These are phyloP conservation scores for Clarkia xantiana DNA, from an alignment of 345 rosid species.

Conservation along the genomic window DNA sequence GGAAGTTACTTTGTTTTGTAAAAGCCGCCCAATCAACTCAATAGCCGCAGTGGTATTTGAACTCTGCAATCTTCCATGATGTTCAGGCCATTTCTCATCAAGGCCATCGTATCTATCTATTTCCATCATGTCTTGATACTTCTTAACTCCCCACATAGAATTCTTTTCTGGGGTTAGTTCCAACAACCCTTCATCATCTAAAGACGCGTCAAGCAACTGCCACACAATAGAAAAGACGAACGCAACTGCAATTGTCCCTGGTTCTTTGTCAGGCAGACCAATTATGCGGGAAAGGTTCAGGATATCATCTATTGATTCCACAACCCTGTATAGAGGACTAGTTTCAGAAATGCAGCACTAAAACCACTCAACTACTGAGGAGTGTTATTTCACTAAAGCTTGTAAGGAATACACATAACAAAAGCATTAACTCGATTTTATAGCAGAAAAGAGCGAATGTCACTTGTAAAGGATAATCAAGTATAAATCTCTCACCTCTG, in stretches of 20 bases:
- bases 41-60: slow-evolving; percentile 56
- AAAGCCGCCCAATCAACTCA: slow-evolving; percentile 58
- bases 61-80: slow-evolving; percentile 39
- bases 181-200: slow-evolving; percentile 79
- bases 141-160: slow-evolving; percentile 39
- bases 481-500: slow-evolving; percentile 33
- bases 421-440: background rate
- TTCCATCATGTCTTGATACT: slow-evolving; percentile 48
- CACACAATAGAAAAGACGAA: slow-evolving; percentile 57
- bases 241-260: slow-evolving; percentile 52
- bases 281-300: slow-evolving; percentile 55
- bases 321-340: slow-evolving; percentile 35
- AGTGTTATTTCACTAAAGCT: too few species aligned
- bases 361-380: too few species aligned
- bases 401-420: background rate
- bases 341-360: background rate
- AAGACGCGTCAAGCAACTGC: slow-evolving; percentile 72
- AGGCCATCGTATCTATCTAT: slow-evolving; percentile 34
- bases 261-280: slow-evolving; percentile 41
- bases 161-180: slow-evolving; percentile 44
- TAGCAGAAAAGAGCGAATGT: background rate
- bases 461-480: background rate
- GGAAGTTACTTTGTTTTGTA: slow-evolving; percentile 53
- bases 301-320: slow-evolving; percentile 56
- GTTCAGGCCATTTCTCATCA: slow-evolving; percentile 35